These are phyloP conservation scores for Globisporangium middletonii DNA, from an alignment of 352 stramenopile genomes.

Conservation along the genomic window DNA sequence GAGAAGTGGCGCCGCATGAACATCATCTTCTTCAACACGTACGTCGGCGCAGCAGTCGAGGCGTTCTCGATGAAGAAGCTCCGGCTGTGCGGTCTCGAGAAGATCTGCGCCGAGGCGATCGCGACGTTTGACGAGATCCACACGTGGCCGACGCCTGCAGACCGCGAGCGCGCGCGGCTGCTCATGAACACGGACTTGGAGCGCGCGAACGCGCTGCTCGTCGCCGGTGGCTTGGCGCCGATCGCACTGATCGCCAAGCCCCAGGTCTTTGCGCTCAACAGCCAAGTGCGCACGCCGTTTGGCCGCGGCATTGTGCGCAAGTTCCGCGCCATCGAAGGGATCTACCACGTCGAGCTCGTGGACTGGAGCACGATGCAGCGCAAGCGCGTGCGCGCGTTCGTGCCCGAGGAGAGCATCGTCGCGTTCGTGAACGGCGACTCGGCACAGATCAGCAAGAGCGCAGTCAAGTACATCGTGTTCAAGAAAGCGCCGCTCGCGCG, in stretches of 20 bases:
- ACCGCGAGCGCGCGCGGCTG: conserved; percentile 47
- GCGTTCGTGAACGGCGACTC: conserved; percentile 30
- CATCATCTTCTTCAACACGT: conserved; percentile 91
- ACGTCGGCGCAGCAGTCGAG: conserved; percentile 79
- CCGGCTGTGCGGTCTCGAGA: conserved; percentile 53
- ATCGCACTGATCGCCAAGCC: conserved; percentile 47
- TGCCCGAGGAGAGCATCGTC: conserved; percentile 50
- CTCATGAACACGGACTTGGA: conserved; percentile 64
- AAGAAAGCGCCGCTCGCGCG: conserved; percentile 29
- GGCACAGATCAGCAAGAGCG: conserved; percentile 33
- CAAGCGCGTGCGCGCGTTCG: conserved; percentile 46
- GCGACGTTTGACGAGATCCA: conserved; percentile 51
- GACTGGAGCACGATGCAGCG: conserved; percentile 40
- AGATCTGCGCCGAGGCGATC: conserved; percentile 52
- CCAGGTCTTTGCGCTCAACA: conserved; percentile 54
- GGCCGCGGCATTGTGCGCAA: conserved; percentile 63
- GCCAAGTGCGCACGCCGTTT: conserved; percentile 55
- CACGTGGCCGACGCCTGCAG: conserved; percentile 47
- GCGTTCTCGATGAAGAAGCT: conserved; percentile 70
- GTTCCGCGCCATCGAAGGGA: conserved; percentile 65
- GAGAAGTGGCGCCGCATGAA: conserved; percentile 81
- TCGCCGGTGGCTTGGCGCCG: conserved; percentile 16
- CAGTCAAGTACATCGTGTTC: conserved; percentile 54
- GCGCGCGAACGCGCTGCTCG: conserved; percentile 60
- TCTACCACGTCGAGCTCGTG: conserved; percentile 76